Evolutionary conservation across 2,329 filamentous ascomycete genomes (phyloP), one percentile per base, ranked within the genome.

Genomic region (Penicillium sp.): DNA sequence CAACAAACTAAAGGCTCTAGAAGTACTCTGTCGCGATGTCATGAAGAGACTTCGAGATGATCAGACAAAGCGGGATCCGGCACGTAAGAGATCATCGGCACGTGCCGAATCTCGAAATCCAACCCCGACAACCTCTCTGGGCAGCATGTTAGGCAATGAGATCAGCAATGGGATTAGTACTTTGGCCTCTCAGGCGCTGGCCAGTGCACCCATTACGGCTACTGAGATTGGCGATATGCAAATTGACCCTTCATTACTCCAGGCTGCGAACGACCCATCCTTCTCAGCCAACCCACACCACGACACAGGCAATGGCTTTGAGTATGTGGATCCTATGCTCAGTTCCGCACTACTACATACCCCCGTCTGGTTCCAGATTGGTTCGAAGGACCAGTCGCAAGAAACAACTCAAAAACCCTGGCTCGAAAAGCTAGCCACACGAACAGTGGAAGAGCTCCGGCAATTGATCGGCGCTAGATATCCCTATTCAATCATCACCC

Each of bases 11-110:
- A 86, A 83, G 61, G 88, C 88, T 1, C 72, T 92, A 45, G 88
- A 92, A 59, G 79, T 89, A 0, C 75, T 94, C 4, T 88, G 88
- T 50, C 82, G 86, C 50, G 89, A 93, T 72, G 87, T 90, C 18
- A 87, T 90, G 81, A 92, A 92, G 74, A 81, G 90, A 46, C 79
- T 89, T 51, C 83, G 87, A 35, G 87, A 90, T 64, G 86, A 89
- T 61, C 82, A 84, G 57, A 78, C 78, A 1, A 84, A 83, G 61
- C 79, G 80, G 53, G 77, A 85, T 64, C 75, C 79, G 2, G 76
- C 76, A 14, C 76, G 76, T 59, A 75, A 69, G 72, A 69, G 67
- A 69, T 66, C 71, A 6, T 55, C 59, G 29, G 49, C 60, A 39
- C 63, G 61, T 37, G 46, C 70, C 54, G 47, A 62, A 53, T 52